Conservation (phyloP, 768 basidiomycete species). For the Termitomyces sp. region DNA sequence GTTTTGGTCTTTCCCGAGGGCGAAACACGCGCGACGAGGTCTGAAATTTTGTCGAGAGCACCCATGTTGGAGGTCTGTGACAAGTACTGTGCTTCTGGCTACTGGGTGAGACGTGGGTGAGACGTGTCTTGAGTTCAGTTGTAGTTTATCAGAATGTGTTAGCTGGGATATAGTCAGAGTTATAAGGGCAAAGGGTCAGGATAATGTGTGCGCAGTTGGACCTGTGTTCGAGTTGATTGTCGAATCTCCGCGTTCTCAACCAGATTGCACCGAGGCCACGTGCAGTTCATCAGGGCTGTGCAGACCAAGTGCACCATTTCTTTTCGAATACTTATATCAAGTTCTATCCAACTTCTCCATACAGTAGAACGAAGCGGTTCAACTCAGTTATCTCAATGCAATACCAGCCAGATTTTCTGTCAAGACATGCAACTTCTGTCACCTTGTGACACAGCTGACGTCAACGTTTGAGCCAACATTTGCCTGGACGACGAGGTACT, state of each 20-base stretch:
- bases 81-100: neutral
- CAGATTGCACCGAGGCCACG: neutral
- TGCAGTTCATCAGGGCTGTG: neutral
- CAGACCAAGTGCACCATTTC: neutral
- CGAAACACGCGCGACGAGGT: slow-evolving; percentile 38
- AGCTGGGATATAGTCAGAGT: neutral
- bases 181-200: neutral
- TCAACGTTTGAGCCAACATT: too few relatives aligned
- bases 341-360: neutral
- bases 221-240: neutral
- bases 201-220: neutral
- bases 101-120: neutral
- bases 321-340: too few relatives aligned
- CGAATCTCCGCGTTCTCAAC: slow-evolving; percentile 2
- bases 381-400: neutral
- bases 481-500: too few relatives aligned
- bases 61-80: slow-evolving; percentile 33
- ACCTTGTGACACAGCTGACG: too few relatives aligned
- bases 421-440: too few relatives aligned
- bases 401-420: neutral
- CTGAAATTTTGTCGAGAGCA: slow-evolving; percentile 51
- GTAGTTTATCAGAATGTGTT: neutral
- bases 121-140: neutral
- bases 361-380: neutral
- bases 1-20: slow-evolving; percentile 37